Conservation (phyloP, 164 flowering plant genomes). For the Magnolia changhungtana region DNA sequence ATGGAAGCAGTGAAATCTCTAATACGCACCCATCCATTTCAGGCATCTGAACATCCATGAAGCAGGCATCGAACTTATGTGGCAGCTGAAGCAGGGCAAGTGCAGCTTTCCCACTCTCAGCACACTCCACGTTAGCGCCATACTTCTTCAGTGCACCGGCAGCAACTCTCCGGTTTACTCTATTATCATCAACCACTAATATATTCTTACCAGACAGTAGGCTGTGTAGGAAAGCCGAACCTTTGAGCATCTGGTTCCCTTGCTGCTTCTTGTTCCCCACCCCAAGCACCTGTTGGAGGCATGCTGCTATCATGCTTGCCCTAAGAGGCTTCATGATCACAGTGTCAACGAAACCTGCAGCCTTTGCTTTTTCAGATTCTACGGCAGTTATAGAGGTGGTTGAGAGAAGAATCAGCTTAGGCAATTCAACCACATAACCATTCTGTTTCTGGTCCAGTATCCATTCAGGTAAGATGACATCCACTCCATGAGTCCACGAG, state of each 20-base stretch:
- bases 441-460: conserved; percentile 39
- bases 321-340: conserved; percentile 85
- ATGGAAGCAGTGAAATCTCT: neutral
- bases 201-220: conserved; percentile 72
- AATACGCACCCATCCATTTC: conserved; percentile 92
- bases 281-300: conserved; percentile 77
- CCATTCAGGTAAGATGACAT: conserved; percentile 19
- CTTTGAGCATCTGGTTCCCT: conserved; percentile 40
- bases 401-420: conserved; percentile 76
- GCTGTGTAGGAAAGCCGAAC: conserved; percentile 42
- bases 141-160: conserved; percentile 86
- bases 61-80: conserved; percentile 87
- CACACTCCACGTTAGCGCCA: conserved; percentile 85
- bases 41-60: conserved; percentile 99
- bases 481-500: conserved; percentile 52
- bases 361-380: conserved; percentile 65
- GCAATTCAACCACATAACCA: conserved; percentile 29
- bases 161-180: conserved; percentile 84
- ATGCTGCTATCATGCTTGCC: conserved; percentile 79
- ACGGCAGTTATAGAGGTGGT: conserved; percentile 53
- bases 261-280: conserved; percentile 47
- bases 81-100: conserved; percentile 62
- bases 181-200: conserved; percentile 89
- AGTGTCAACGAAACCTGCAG: conserved; percentile 70
- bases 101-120: conserved; percentile 77